phyloP scores from a whole-genome alignment of 495 filamentous ascomycete genomes.

The Penicillium mononematosum region DNA sequence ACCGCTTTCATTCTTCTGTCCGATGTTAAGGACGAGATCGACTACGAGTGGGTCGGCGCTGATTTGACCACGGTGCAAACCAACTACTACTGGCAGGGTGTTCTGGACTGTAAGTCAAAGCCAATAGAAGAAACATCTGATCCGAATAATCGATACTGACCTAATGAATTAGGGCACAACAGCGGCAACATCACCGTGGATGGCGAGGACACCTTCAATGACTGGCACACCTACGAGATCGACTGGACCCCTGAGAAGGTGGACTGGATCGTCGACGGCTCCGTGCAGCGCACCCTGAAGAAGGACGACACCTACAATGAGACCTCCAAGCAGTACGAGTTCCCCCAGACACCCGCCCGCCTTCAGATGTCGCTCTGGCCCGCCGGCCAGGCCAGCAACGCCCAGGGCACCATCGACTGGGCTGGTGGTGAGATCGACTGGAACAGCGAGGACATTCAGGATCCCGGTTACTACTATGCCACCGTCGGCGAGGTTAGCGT shows the following conservation, averaged over 20 bases:
- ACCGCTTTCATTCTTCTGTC: slow-evolving; percentile 93
- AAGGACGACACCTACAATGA: slow-evolving; percentile 79
- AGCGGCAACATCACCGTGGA: slow-evolving; percentile 63
- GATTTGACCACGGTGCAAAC: slow-evolving; percentile 78
- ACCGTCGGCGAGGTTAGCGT: slow-evolving; percentile 74
- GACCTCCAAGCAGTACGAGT: slow-evolving; percentile 78
- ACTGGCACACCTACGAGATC: slow-evolving; percentile 89
- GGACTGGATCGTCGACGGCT: slow-evolving; percentile 82
- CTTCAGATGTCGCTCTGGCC: slow-evolving; percentile 97
- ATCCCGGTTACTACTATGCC: slow-evolving; percentile 86
- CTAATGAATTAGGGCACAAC: slow-evolving; percentile 59
- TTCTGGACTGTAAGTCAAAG: slow-evolving; percentile 74
- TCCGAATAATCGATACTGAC: slow-evolving; percentile 4
- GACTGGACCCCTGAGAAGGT: slow-evolving; percentile 86
- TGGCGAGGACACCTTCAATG: slow-evolving; percentile 66
- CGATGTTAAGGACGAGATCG: slow-evolving; percentile 97
- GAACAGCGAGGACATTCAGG: slow-evolving; percentile 76
- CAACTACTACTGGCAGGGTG: slow-evolving; percentile 96
- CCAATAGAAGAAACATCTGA: neutral
- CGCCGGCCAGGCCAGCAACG: slow-evolving; percentile 76
- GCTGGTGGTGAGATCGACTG: slow-evolving; percentile 88
- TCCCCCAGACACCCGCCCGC: slow-evolving; percentile 90
- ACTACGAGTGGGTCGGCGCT: slow-evolving; percentile 89
- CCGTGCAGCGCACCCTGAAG: slow-evolving; percentile 68
- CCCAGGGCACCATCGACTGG: slow-evolving; percentile 84